Conservation (phyloP, 176 grass and related monocot genomes). For the Tuctoria greenei region DNA sequence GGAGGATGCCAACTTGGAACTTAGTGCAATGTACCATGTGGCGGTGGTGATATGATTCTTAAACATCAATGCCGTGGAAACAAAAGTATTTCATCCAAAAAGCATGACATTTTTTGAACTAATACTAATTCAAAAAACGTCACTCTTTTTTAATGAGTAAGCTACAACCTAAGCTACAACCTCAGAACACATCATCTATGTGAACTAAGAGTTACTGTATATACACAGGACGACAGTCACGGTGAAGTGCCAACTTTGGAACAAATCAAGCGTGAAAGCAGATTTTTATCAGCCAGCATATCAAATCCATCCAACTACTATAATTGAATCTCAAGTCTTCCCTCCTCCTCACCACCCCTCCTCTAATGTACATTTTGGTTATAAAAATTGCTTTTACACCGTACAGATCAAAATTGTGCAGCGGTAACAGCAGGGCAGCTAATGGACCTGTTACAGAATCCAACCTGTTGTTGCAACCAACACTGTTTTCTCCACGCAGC, state of each 20-base stretch:
- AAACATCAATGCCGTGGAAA: too few relatives aligned
- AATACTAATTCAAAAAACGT: too few relatives aligned
- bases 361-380: conserved; percentile 67
- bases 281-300: conserved; percentile 35
- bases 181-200: conserved; percentile 40
- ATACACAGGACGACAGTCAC: conserved; percentile 29
- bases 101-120: too few relatives aligned
- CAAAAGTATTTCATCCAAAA: too few relatives aligned
- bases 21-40: too few relatives aligned
- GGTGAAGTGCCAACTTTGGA: conserved; percentile 29
- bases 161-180: too few relatives aligned
- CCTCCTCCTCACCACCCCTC: not conserved
- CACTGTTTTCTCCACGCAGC: conserved; percentile 24
- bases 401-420: conserved; percentile 70
- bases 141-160: too few relatives aligned
- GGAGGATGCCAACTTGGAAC: too few relatives aligned
- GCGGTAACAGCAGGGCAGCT: conserved; percentile 49
- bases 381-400: conserved; percentile 61
- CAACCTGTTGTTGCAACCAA: conserved; percentile 9
- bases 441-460: conserved; percentile 14
- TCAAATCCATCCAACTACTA: conserved; percentile 51
- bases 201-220: conserved; percentile 39
- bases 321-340: conserved; percentile 58
- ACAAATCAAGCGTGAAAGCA: conserved; percentile 47
- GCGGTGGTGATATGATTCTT: too few relatives aligned